A percentile compares a stretch with the other conserved stretches of the same genome.
Conservation (phyloP, 495 filamentous ascomycete species). For the Penicillium bovifimosum region DNA sequence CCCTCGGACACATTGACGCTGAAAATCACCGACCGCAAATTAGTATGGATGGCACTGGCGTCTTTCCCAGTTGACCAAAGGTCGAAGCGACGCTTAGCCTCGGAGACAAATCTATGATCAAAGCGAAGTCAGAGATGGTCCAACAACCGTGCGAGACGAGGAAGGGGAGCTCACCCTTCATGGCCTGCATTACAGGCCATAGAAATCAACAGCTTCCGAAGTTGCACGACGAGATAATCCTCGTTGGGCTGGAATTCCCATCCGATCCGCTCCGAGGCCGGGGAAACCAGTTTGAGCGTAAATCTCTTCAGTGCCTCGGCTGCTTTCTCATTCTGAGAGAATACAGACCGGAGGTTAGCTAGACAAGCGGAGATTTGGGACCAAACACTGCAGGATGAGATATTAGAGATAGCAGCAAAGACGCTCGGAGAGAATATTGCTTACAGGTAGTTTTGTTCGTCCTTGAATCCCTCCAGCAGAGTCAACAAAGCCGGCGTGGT, state of each 20-base stretch:
- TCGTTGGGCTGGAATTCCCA: conserved; percentile 76
- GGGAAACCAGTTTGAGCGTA: conserved; percentile 60
- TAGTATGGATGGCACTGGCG: conserved; percentile 67
- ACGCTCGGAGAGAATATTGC: conserved; percentile 12
- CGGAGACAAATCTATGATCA: conserved; percentile 51
- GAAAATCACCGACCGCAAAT: conserved; percentile 74
- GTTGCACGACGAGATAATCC: conserved; percentile 72
- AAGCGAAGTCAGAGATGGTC: conserved; percentile 16
- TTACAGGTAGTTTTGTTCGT: conserved; percentile 74
- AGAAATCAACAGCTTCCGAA: conserved; percentile 72
- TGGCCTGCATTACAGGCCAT: conserved; percentile 71
- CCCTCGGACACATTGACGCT: conserved; percentile 66
- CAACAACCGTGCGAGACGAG: background rate
- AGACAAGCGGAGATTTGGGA: conserved; percentile 70
- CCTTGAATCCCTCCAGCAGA: conserved; percentile 72
- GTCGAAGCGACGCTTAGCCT: conserved; percentile 70
- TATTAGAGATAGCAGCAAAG: conserved; percentile 16
- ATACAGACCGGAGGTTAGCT: conserved; percentile 57
- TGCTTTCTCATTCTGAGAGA: conserved; percentile 51
- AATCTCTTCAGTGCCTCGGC: conserved; percentile 68
- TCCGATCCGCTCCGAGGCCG: conserved; percentile 70
- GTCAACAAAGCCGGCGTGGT: conserved; percentile 72
- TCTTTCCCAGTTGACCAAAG: conserved; percentile 62
- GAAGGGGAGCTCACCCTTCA: conserved; percentile 49
- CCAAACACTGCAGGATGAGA: conserved; percentile 56